Base-by-base conservation (phyloP, 2,329 filamentous ascomycete genomes). In the Monascus ruber region DNA sequence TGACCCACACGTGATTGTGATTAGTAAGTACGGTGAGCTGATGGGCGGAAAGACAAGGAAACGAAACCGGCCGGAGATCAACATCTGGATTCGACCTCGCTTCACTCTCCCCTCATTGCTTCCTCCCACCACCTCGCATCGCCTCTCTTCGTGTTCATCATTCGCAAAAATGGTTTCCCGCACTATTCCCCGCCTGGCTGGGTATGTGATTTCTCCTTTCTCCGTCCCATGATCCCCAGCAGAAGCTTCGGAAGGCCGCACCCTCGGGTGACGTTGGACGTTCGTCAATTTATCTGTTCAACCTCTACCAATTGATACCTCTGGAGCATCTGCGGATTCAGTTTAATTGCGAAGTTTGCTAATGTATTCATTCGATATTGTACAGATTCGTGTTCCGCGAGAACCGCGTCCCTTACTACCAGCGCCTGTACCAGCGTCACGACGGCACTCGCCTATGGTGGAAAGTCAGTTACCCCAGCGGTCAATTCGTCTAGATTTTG, bases 351-450 rank as follows among this genome's bases (percentile, higher is more conserved):
- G 28, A 10, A 29, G 28, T 29, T 29, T 29, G 28, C 29, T 35
- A 28, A 27, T 9, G 26, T 29, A 24, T 17, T 17, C 2, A 26
- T 11, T 35, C 8, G 25, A 35, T 24, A 24, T 29, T 32, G 5
- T 43, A 34, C 48, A 72, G 71, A 46, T 69, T 68, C 49, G 57
- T 82, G 56, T 71, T 72, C 70, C 78, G 79, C 62, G 69, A 76
- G 64, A 83, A 83, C 71, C 72, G 74, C 52, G 79, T 83, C 48
- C 75, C 78, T 38, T 64, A 74, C 52, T 83, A 79, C 68, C 79
- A 83, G 67, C 70, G 74, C 50, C 69, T 80, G 36, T 79, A 77
- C 68, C 79, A 82, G 66, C 70, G 66, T 47, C 67, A 81, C 59
- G 79, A 82, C 58, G 77, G 78, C 53, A 64, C 78, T 56, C 70